Conservation (phyloP, 257 asterid species). For the Solanum chilense region DNA sequence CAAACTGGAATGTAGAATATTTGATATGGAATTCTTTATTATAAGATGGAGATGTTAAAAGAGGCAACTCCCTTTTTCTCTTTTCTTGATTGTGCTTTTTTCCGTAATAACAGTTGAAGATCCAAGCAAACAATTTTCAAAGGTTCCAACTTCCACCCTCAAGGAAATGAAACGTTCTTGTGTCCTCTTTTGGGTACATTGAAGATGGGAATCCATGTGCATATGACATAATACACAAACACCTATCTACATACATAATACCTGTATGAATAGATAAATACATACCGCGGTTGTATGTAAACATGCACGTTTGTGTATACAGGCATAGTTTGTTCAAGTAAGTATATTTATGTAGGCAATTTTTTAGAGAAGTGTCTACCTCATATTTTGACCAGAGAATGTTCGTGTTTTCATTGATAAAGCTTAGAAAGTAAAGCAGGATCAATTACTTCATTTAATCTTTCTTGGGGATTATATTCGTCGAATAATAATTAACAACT, state of each 20-base stretch:
- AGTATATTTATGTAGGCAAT: not conserved
- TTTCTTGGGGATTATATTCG: not conserved
- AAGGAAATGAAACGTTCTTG: not conserved
- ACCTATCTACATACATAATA: not conserved
- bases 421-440: not conserved
- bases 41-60: not conserved
- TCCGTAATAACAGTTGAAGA: not conserved
- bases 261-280: not conserved
- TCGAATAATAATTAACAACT: not conserved
- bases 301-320: not conserved
- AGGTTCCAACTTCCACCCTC: not conserved
- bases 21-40: not conserved
- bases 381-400: not conserved
- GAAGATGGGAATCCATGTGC: not conserved
- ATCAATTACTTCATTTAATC: not conserved
- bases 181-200: not conserved
- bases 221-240: not conserved
- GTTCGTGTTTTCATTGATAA: not conserved
- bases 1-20: not conserved
- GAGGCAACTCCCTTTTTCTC: not conserved
- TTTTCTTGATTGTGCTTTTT: not conserved
- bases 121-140: not conserved
- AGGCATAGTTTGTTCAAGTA: not conserved
- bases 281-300: not conserved
- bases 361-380: not conserved